phyloP scores from a whole-genome alignment of 495 filamentous ascomycete genomes.

The Schizothecium vesticola region DNA sequence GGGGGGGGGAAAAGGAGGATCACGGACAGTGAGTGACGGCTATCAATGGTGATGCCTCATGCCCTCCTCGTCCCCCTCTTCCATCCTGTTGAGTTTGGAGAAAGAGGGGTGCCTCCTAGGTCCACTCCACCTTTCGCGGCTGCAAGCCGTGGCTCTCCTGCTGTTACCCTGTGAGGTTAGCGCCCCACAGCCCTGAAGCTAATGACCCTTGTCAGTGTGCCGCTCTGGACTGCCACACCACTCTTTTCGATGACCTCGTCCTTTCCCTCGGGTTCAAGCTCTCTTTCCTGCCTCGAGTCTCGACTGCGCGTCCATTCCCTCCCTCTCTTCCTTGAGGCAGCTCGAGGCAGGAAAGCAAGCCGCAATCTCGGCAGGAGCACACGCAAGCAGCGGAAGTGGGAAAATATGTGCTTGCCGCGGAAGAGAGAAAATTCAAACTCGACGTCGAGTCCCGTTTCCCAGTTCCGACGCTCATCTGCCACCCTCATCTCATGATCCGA shows the following conservation, averaged over 20 bases:
- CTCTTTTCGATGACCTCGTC: conserved; percentile 1
- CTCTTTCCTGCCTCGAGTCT: not conserved
- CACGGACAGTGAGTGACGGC: no score
- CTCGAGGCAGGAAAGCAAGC: not conserved
- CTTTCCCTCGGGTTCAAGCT: not conserved
- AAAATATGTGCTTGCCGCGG: conserved; percentile 6
- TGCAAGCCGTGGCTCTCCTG: conserved; percentile 7
- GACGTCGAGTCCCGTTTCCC: not conserved
- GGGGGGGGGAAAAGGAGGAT: not conserved
- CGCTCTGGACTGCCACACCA: conserved; percentile 22
- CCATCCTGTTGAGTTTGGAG: not conserved
- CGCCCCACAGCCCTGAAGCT: conserved; percentile 12
- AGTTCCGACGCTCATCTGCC: not conserved
- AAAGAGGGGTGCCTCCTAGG: not conserved
- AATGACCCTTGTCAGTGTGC: conserved; percentile 19
- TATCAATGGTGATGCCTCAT: conserved; percentile 3
- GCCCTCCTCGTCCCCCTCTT: conserved; percentile 6
- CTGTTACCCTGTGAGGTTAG: conserved; percentile 12
- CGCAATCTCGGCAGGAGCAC: not conserved
- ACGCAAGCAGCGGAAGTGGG: not conserved
- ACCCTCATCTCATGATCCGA: not conserved
- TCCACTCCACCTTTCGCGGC: not conserved
- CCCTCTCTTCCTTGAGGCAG: not conserved
- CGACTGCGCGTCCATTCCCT: not conserved
- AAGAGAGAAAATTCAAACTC: not conserved